Base-by-base conservation (phyloP, 2,329 filamentous ascomycete genomes). In the Calonectria multiphialidica region DNA sequence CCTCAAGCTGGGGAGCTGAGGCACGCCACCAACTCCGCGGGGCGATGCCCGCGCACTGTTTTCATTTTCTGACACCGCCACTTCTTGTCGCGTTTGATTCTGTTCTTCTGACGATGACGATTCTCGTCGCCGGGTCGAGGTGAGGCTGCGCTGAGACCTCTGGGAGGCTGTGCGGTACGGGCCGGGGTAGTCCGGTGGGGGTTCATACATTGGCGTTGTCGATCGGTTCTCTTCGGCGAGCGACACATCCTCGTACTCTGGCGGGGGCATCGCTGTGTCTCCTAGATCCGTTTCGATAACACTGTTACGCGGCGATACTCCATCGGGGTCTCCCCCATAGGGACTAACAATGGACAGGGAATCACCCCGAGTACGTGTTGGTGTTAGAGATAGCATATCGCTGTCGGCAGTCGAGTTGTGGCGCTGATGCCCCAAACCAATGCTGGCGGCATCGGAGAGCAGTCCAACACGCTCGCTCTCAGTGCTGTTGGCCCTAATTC, bases 401-500 rank as follows among this genome's bases (percentile, higher is more conserved):
- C 86, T 87, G 9, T 87, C 85, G 71, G 91, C 78, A 18, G 90
- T 84, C 1, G 90, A 91, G 77, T 87, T 88, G n/a, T 42, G 79
- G 72, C 35, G 82, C 77, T 53, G 79, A 81, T 74, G 80, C 80
- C 72, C 83, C 83, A 77, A 77, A 73, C 28, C 84, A 83, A 94
- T 93, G 76, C 90, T 92, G 2, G 93, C 94, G 1, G 93, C 91
- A 75, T 93, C 92, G 40, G 93, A 93, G 15, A 96, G 87, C 10
- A 96, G 84, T 1, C 93, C 93, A 50, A 92, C 86, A 35, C 91
- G 87, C 80, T 96, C 93, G 78, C 92, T 94, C 76, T 95, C 94
- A 21, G 87, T 88, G 74, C 93, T 95, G 79, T 92, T 93, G 42
- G 93, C 93, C 35, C 94, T 89, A 33, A 97, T 84, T 55, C 94